Conservation (phyloP, 352 stramenopile species). For the Globisporangium irregulare region DNA sequence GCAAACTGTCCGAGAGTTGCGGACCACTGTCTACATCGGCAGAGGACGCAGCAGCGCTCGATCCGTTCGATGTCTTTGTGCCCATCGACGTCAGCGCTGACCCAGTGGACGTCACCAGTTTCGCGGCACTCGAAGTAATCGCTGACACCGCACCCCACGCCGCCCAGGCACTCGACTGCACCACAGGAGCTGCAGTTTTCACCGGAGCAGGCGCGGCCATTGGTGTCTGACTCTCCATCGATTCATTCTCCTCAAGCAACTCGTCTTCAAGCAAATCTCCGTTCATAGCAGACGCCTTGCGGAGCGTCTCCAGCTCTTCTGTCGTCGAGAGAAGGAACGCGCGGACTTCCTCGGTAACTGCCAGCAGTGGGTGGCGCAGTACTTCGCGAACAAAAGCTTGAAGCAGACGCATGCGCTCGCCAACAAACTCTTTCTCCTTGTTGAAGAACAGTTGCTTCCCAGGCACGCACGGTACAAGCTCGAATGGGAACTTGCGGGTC, state of each 20-base stretch:
- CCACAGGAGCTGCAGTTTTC: constrained; percentile 14
- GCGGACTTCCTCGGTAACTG: constrained; percentile 62
- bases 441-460: constrained; percentile 83
- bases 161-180: constrained; percentile 46
- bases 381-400: constrained; percentile 80
- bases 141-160: constrained; percentile 71
- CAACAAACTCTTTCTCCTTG: constrained; percentile 84
- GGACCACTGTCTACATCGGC: constrained; percentile 16
- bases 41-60: constrained; percentile 12
- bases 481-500: constrained; percentile 62
- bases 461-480: constrained; percentile 70
- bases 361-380: constrained; percentile 61
- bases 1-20: constrained; percentile 63
- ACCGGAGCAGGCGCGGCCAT: constrained; percentile 16
- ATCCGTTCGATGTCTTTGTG: constrained; percentile 26
- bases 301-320: constrained; percentile 75
- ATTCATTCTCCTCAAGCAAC: constrained; percentile 28
- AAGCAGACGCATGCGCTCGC: constrained; percentile 74
- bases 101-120: constrained; percentile 71
- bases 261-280: constrained; percentile 48
- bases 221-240: constrained; percentile 10
- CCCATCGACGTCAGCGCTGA: constrained; percentile 46
- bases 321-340: constrained; percentile 77
- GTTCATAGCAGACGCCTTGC: constrained; percentile 41
- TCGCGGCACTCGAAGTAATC: constrained; percentile 69